Conservation (phyloP, 1,284 basidiomycete genomes). For the Cutaneotrichosporon cutaneum region DNA sequence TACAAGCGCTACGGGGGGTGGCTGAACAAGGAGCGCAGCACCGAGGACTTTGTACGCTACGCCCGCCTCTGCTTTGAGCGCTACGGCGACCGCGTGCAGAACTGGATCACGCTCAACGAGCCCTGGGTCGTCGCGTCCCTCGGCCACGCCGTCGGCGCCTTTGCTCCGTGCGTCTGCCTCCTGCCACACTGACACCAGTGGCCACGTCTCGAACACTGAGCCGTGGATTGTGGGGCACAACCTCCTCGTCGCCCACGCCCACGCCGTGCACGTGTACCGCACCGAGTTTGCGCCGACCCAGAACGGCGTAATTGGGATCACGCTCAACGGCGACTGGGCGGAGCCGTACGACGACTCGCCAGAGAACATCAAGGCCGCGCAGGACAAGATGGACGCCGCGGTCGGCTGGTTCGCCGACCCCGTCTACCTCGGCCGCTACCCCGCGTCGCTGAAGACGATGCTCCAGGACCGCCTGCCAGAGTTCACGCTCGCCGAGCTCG, state of each 20-base stretch:
- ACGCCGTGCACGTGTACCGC: conserved; percentile 65
- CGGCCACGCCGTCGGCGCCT: conserved; percentile 55
- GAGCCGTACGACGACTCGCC: conserved; percentile 66
- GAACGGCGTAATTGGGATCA: conserved; percentile 65
- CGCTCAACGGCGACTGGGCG: conserved; percentile 69
- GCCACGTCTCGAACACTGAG: conserved; percentile 63
- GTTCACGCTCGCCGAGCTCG: conserved; percentile 64
- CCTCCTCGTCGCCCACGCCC: conserved; percentile 67
- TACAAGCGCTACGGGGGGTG: conserved; percentile 70
- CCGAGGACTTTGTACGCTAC: conserved; percentile 65
- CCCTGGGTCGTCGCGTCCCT: conserved; percentile 70
- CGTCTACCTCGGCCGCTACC: conserved; percentile 71
- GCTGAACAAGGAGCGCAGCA: conserved; percentile 61
- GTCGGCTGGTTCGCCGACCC: conserved; percentile 62
- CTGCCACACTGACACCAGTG: too few species aligned
- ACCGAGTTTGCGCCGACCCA: conserved; percentile 57
- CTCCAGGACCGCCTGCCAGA: conserved; percentile 65
- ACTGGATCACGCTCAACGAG: conserved; percentile 68
- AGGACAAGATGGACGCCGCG: conserved; percentile 64
- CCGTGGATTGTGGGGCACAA: conserved; percentile 72
- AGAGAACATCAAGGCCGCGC: conserved; percentile 64
- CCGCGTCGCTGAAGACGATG: conserved; percentile 62
- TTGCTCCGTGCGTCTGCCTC: too few species aligned
- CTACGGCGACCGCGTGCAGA: conserved; percentile 71
- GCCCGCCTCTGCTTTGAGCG: conserved; percentile 68